These are phyloP conservation scores for Boletus rex-veris DNA, from an alignment of 768 basidiomycete genomes.

Conservation along the genomic window DNA sequence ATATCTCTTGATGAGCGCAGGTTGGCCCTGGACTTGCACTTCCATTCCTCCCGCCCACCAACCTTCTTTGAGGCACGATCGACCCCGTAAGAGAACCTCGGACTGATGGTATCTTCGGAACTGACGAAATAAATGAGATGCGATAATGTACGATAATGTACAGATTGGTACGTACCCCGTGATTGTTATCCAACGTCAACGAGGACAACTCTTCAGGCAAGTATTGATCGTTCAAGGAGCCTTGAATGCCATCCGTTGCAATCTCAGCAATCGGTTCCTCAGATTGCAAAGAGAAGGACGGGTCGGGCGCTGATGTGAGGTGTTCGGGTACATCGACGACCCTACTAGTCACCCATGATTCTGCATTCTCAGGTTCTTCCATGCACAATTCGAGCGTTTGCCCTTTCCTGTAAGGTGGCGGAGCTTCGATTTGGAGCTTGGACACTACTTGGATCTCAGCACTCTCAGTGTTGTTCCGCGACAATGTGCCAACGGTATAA, in stretches of 20 bases:
- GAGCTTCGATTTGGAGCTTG: neutral
- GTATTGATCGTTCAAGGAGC: slow-evolving; percentile 20
- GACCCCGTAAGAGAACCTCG: slow-evolving; percentile 39
- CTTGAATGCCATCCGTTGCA: slow-evolving; percentile 11
- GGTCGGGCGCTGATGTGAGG: neutral
- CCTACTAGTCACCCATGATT: neutral
- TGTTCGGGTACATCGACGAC: slow-evolving; percentile 2
- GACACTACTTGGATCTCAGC: neutral
- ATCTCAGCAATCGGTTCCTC: slow-evolving; percentile 21
- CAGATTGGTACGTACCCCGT: slow-evolving; percentile 30
- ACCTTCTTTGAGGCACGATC: slow-evolving; percentile 36
- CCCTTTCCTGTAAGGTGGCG: slow-evolving; percentile 22
- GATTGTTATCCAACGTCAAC: slow-evolving; percentile 25
- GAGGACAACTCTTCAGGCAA: slow-evolving; percentile 21
- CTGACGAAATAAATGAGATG: slow-evolving; percentile 26
- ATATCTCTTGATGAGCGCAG: slow-evolving; percentile 43
- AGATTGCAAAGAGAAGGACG: neutral
- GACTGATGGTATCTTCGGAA: slow-evolving; percentile 51
- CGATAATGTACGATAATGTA: neutral
- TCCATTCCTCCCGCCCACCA: slow-evolving; percentile 48
- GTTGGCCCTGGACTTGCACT: slow-evolving; percentile 39
- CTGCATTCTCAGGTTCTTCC: neutral
- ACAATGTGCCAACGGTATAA: slow-evolving; percentile 32
- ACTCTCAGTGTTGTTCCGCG: neutral
- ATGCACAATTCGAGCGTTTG: neutral